These are phyloP conservation scores for Rauvolfia tetraphylla DNA, from an alignment of 257 asterid species.

Conservation along the genomic window DNA sequence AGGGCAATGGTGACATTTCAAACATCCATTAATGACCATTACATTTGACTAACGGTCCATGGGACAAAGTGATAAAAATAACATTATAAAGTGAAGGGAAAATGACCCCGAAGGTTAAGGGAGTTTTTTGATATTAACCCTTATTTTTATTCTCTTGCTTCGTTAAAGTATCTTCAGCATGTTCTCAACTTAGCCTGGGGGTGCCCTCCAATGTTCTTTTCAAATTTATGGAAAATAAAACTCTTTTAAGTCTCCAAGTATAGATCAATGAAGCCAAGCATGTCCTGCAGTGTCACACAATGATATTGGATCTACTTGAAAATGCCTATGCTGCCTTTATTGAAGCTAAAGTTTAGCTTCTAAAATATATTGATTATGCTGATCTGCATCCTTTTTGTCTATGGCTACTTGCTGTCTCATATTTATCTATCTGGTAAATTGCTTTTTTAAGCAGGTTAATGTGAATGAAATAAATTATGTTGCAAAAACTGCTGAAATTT, in stretches of 20 bases:
- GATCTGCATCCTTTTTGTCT: too few species aligned
- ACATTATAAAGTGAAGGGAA: too few species aligned
- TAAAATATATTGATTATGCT: not conserved
- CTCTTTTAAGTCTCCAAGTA: not conserved
- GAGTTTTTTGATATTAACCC: too few species aligned
- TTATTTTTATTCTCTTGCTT: too few species aligned
- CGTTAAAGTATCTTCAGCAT: not conserved
- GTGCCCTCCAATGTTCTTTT: not conserved
- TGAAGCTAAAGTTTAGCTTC: not conserved
- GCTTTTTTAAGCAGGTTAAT: constrained; percentile 37
- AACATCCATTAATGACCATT: too few species aligned
- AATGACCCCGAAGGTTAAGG: too few species aligned
- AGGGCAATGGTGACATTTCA: too few species aligned
- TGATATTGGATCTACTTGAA: not conserved
- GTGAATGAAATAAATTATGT: constrained; percentile 67
- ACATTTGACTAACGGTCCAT: too few species aligned
- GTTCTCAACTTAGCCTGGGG: not conserved
- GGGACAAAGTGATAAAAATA: too few species aligned
- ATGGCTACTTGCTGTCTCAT: not conserved
- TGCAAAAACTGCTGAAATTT: constrained; percentile 26
- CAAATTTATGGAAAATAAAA: not conserved
- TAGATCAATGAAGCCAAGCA: not conserved
- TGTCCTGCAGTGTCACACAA: not conserved
- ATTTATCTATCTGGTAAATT: not conserved
- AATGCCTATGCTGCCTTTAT: not conserved